A percentile compares a stretch with the other conserved stretches of the same genome.
phyloP scores from a whole-genome alignment of 2,329 filamentous ascomycete species.

The Colletotrichum echinochloae region DNA sequence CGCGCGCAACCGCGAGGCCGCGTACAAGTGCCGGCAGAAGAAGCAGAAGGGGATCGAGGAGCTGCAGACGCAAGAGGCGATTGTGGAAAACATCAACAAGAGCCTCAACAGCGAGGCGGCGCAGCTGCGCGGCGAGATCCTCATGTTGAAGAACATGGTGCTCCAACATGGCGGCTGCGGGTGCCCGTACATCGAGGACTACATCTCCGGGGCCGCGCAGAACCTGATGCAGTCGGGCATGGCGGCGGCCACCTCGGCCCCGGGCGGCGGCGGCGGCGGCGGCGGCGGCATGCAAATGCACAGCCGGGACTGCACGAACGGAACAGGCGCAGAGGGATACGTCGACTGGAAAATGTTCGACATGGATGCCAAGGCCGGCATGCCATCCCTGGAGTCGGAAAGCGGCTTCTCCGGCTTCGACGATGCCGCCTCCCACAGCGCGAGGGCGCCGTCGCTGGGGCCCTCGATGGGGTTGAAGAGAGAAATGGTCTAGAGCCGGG shows the following conservation, averaged over 20 bases:
- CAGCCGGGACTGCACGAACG: neutral
- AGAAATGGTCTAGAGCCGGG: neutral
- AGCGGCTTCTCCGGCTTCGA: slow-evolving; percentile 24
- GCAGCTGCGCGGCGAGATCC: slow-evolving; percentile 30
- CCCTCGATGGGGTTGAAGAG: neutral
- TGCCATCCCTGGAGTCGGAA: neutral
- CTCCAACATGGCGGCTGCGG: slow-evolving; percentile 38
- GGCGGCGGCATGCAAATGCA: neutral
- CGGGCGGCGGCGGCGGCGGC: no score
- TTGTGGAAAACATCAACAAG: slow-evolving; percentile 41
- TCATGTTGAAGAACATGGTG: slow-evolving; percentile 40
- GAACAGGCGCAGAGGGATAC: neutral
- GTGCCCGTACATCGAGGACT: slow-evolving; percentile 37
- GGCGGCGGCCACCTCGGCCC: neutral
- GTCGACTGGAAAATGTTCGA: slow-evolving; percentile 33
- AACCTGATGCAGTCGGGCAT: slow-evolving; percentile 30
- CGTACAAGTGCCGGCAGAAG: slow-evolving; percentile 40
- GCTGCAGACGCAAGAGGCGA: slow-evolving; percentile 37
- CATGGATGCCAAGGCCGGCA: neutral
- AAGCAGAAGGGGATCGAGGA: slow-evolving; percentile 40
- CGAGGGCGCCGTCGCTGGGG: slow-evolving; percentile 12
- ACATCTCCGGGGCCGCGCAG: slow-evolving; percentile 35
- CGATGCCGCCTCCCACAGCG: slow-evolving; percentile 14
- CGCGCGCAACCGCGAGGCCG: slow-evolving; percentile 39
- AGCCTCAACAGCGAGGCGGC: slow-evolving; percentile 31